phyloP scores from a whole-genome alignment of 179 eudicot species.

The Corrigiola litoralis region DNA sequence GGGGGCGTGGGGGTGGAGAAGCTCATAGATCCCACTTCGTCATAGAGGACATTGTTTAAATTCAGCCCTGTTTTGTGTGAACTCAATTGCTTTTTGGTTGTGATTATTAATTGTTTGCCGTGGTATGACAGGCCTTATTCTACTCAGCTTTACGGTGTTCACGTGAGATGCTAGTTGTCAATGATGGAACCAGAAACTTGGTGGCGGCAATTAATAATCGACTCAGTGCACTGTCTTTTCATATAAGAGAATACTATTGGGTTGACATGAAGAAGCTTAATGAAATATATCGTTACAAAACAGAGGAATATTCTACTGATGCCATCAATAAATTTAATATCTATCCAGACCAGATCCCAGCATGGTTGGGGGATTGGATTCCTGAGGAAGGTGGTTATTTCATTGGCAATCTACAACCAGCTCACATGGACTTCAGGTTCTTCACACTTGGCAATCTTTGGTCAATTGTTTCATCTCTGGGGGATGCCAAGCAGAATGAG shows the following conservation, averaged over 20 bases:
- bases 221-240: slow-evolving; percentile 37
- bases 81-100: neutral
- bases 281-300: slow-evolving; percentile 44
- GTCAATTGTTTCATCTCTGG: slow-evolving; percentile 35
- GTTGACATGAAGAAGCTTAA: slow-evolving; percentile 40
- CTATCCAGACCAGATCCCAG: slow-evolving; percentile 44
- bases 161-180: slow-evolving; percentile 35
- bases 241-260: slow-evolving; percentile 42
- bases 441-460: slow-evolving; percentile 40
- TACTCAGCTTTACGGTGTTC: slow-evolving; percentile 43
- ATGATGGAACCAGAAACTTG: slow-evolving; percentile 30
- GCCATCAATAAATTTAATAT: slow-evolving; percentile 43
- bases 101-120: neutral
- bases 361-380: slow-evolving; percentile 45
- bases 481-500: slow-evolving; percentile 30
- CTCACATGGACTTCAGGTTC: slow-evolving; percentile 43
- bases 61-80: too few species aligned
- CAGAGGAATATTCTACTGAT: slow-evolving; percentile 43
- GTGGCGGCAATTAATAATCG: slow-evolving; percentile 32
- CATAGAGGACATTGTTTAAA: too few species aligned
- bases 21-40: too few species aligned
- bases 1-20: too few species aligned
- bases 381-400: slow-evolving; percentile 35
- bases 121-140: slow-evolving; percentile 34
- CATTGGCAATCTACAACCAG: slow-evolving; percentile 43